Evolutionary conservation across 2,329 filamentous ascomycete species (phyloP).

Genomic region (Elsinoe fawcettii): DNA sequence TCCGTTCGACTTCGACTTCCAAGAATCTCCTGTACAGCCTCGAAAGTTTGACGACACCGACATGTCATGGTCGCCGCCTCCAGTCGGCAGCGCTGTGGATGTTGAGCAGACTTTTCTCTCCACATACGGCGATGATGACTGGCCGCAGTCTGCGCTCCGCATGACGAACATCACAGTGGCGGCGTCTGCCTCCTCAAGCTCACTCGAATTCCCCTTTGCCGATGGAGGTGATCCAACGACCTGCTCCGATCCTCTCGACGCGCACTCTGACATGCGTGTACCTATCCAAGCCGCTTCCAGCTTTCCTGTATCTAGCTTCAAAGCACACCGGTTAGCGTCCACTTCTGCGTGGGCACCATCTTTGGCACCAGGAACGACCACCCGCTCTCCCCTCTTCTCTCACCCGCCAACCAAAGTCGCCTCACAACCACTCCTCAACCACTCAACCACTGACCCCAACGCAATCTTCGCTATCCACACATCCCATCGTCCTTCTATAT

Average conservation of each 20-base stretch:
- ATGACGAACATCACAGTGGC: slow-evolving; percentile 4
- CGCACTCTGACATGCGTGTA: background rate
- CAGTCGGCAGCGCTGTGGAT: no score
- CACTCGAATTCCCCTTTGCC: slow-evolving; percentile 15
- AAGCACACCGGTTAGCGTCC: background rate
- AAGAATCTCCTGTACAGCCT: slow-evolving; percentile 20
- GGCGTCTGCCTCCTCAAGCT: slow-evolving; percentile 15
- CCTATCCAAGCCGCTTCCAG: background rate
- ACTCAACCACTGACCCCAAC: no score
- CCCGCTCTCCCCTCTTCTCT: background rate
- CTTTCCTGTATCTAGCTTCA: background rate
- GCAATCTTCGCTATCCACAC: slow-evolving; percentile 9
- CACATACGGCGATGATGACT: background rate
- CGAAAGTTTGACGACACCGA: slow-evolving; percentile 13
- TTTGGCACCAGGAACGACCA: slow-evolving; percentile 7
- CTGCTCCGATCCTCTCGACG: background rate
- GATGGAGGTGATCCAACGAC: background rate
- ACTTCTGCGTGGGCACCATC: background rate
- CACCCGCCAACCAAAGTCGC: background rate
- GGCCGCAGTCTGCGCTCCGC: background rate
- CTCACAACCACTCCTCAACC: background rate
- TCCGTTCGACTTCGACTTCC: background rate
- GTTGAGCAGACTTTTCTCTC: background rate
- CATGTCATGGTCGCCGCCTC: slow-evolving; percentile 10
- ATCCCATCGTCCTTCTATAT: no score